A percentile compares a stretch with the other conserved stretches of the same genome.
Evolutionary conservation across 176 grass and related monocot genomes (phyloP).

Genomic region (Chloris gayana): DNA sequence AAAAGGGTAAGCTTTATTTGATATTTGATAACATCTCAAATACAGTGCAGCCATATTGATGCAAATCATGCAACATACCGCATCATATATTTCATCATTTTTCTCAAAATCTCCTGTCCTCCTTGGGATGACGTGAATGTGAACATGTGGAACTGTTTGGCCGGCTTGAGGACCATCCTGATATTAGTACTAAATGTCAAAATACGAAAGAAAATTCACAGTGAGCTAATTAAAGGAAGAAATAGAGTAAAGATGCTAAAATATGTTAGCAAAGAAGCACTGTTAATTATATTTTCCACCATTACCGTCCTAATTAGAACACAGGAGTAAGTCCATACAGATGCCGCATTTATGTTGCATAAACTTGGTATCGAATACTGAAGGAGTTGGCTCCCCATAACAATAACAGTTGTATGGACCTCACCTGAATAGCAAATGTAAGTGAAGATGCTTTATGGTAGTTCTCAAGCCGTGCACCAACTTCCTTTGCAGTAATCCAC

Average conservation of each 20-base stretch:
- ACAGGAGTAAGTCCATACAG: background rate
- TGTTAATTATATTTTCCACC: background rate
- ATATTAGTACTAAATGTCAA: background rate
- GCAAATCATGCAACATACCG: constrained; percentile 41
- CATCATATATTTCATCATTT: constrained; percentile 97
- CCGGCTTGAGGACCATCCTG: constrained; percentile 95
- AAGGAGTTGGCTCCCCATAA: background rate
- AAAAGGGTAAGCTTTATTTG: constrained; percentile 19
- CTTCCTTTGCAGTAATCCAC: constrained; percentile 87
- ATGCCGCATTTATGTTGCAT: background rate
- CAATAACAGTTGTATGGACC: constrained; percentile 28
- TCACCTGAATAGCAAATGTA: constrained; percentile 73
- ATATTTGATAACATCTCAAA: background rate
- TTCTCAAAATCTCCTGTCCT: constrained; percentile 90
- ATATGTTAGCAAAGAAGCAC: background rate
- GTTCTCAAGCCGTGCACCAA: constrained; percentile 67
- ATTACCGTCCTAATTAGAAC: background rate
- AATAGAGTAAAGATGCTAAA: too few species aligned
- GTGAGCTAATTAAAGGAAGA: background rate
- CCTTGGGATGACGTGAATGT: constrained; percentile 89
- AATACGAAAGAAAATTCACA: constrained; percentile 13
- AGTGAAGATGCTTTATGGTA: constrained; percentile 88
- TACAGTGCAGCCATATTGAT: constrained; percentile 17
- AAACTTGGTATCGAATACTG: background rate
- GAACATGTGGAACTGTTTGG: constrained; percentile 95